phyloP scores from a whole-genome alignment of 1,284 basidiomycete species.

The Fomitiporia mediterranea region DNA sequence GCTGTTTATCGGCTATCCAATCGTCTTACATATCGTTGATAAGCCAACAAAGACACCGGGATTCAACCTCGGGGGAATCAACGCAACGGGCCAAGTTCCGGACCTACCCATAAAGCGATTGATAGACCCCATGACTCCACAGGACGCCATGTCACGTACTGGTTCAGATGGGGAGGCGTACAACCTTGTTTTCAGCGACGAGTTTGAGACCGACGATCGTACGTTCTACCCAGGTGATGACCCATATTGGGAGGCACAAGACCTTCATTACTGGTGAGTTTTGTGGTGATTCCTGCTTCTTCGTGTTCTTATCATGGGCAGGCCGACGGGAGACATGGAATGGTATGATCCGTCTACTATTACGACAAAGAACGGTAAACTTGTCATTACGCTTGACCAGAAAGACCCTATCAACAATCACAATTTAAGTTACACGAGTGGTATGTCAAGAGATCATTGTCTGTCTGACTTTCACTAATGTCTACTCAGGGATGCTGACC shows the following conservation, averaged over 20 bases:
- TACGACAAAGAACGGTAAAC: constrained; percentile 64
- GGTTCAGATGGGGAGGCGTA: constrained; percentile 74
- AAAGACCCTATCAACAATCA: constrained; percentile 43
- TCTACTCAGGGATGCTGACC: constrained; percentile 58
- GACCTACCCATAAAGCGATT: constrained; percentile 31
- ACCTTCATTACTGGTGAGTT: constrained; percentile 66
- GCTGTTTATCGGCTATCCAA: constrained; percentile 23
- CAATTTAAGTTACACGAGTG: constrained; percentile 75
- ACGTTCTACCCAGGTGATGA: constrained; percentile 78
- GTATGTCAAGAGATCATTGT: constrained; percentile 34
- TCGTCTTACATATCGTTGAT: constrained; percentile 24
- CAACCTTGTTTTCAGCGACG: constrained; percentile 87
- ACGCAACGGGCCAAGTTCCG: constrained; percentile 38
- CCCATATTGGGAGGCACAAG: constrained; percentile 71
- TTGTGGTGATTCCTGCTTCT: not conserved
- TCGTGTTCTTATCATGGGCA: constrained; percentile 42
- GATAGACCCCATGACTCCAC: constrained; percentile 70
- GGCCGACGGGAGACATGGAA: constrained; percentile 72
- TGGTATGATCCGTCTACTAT: constrained; percentile 79
- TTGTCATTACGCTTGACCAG: constrained; percentile 72
- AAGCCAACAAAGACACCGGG: constrained; percentile 26
- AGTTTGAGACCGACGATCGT: constrained; percentile 79
- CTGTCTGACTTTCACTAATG: constrained; percentile 3
- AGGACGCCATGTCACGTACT: constrained; percentile 44
- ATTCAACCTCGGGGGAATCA: constrained; percentile 37